Evolutionary conservation across 345 rosid species (phyloP), one percentile per base, ranked within the genome.

Genomic region (Lumnitzera littorea): DNA sequence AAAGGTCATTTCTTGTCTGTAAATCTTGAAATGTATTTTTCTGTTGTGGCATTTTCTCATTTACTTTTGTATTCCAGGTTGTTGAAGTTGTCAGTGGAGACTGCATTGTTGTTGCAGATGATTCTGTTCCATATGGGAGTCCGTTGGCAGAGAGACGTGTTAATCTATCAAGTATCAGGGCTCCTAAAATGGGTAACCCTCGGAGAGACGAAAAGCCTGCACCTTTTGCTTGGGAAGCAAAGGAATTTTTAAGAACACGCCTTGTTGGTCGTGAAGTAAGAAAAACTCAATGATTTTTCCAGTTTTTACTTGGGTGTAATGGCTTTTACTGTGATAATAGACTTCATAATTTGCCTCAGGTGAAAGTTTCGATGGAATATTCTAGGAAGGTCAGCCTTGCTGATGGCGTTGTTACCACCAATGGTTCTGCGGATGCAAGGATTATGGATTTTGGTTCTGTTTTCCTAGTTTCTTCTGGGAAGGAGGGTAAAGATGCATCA

Each of bases 1-100:
- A 59, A 91, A 79, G 96, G 98, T 91, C 79, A 57, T 23, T 46
- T 12, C 50, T 48, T 43, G 6, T 11, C 48, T 58, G 12, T 3
- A n/a, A 29, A 55, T 13, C 43, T 24, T 41, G 15, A 47, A 17
- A 16, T 53, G 51, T 67, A 16, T 53, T 60, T 60, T 24, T 24
- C 48, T 20, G 17, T 66, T 59, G 41, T 7, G 69, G 46, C 64
- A 48, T 41, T 53, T 54, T n/a, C 31, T 46, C 55, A 55, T 46
- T 53, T 55, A 52, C 68, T 25, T 14, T 50, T 51, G 58, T 53
- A 62, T 69, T 62, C 46, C 78, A 91, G 98, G 98, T 91, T 11
- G 89, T 89, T 64, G 98, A 91, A 75, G 92, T 91, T 69, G 97
- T 86, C 24, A 95, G 99, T 66, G 99, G 99, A 43, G 99, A 95